A percentile compares a stretch with the other conserved stretches of the same genome.
These are phyloP conservation scores for Picea abies DNA, from an alignment of 83 land plant genomes.

Conservation along the genomic window DNA sequence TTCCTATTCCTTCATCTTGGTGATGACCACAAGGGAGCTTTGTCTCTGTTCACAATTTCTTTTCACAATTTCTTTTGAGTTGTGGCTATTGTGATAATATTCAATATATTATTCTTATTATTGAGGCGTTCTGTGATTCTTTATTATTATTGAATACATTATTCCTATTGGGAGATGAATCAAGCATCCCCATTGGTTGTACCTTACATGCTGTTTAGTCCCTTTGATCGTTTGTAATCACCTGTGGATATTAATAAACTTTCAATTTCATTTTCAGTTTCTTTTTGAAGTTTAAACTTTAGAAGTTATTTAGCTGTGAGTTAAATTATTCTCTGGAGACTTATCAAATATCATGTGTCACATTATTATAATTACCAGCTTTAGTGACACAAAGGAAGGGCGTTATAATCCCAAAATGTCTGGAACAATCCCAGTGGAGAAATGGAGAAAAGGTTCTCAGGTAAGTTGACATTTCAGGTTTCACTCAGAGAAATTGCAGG, in stretches of 20 bases:
- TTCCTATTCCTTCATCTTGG: neutral
- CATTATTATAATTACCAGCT: constrained; percentile 43
- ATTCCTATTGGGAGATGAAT: too few relatives aligned
- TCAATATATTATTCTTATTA: too few relatives aligned
- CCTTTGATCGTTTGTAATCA: too few relatives aligned
- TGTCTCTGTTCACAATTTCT: neutral
- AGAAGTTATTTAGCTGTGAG: neutral
- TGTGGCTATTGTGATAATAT: neutral
- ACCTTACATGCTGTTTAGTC: too few relatives aligned
- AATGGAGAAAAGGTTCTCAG: constrained; percentile 99
- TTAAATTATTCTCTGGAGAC: neutral
- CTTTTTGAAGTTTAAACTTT: too few relatives aligned
- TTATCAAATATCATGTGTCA: neutral
- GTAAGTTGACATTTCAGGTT: constrained; percentile 26
- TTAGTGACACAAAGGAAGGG: constrained; percentile 66
- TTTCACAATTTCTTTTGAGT: neutral
- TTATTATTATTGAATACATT: too few relatives aligned
- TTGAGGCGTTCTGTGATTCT: too few relatives aligned
- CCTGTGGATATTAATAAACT: too few relatives aligned
- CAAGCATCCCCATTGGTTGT: too few relatives aligned
- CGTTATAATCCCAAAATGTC: constrained; percentile 90
- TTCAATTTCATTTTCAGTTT: too few relatives aligned
- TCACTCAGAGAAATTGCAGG: neutral
- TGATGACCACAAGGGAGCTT: constrained; percentile 8
- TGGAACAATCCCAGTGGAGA: constrained; percentile 60